phyloP scores from a whole-genome alignment of 1,139 yeast species.

The Starmera stellimalicola region DNA sequence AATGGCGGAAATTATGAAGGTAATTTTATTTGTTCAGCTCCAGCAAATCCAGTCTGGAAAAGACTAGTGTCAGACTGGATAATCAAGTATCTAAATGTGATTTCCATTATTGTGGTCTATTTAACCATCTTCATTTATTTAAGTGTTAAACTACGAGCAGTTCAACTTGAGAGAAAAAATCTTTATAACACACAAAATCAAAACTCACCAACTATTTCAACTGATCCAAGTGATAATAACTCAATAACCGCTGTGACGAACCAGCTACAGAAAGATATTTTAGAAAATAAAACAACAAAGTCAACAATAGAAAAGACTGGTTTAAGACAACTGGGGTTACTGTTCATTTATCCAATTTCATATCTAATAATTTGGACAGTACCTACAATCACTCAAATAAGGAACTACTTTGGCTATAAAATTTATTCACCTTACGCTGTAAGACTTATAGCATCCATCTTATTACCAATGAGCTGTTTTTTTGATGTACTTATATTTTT shows the following conservation, averaged over 20 bases:
- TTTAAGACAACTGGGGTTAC: constrained; percentile 11
- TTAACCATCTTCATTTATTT: constrained; percentile 11
- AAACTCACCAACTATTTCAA: not conserved
- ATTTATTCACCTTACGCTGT: constrained; percentile 5
- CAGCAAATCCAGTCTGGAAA: constrained; percentile 13
- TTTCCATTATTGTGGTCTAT: constrained; percentile 11
- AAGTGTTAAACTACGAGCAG: constrained; percentile 3
- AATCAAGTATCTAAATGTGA: constrained; percentile 11
- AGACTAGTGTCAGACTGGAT: constrained; percentile 11
- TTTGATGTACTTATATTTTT: constrained; percentile 13
- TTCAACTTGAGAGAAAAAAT: constrained; percentile 6
- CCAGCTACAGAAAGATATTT: constrained; percentile 11
- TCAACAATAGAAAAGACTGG: constrained; percentile 5
- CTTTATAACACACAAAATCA: constrained; percentile 3
- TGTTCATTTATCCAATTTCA: constrained; percentile 14
- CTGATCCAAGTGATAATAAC: not conserved
- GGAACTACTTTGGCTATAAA: constrained; percentile 2
- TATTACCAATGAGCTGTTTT: constrained; percentile 13
- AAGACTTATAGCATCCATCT: constrained; percentile 6
- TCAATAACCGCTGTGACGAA: not conserved
- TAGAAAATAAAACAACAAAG: constrained; percentile 7
- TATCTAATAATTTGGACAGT: constrained; percentile 14
- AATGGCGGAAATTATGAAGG: constrained; percentile 7
- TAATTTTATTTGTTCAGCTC: constrained; percentile 11
- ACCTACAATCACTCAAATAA: constrained; percentile 9